Evolutionary conservation across 1,284 basidiomycete species (phyloP).

Genomic region (Apiotrichum porosum): DNA sequence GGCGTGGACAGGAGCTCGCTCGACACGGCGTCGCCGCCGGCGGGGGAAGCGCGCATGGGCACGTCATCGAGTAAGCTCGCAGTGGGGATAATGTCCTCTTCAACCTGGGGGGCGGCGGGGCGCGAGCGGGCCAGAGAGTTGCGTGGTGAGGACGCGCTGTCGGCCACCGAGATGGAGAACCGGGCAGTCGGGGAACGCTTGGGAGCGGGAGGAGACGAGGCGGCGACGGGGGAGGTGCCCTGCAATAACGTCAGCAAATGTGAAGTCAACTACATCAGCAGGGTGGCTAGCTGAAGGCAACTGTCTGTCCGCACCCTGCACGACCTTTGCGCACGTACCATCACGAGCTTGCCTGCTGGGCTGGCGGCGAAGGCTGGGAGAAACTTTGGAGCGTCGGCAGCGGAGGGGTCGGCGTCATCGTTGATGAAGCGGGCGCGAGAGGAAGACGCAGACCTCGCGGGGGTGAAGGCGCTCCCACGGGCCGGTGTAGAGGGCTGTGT

Average conservation of each 20-base stretch:
- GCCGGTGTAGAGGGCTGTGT: conserved; percentile 16
- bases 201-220: conserved; percentile 17
- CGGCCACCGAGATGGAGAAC: conserved; percentile 21
- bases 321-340: too few relatives aligned
- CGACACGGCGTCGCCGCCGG: neutral
- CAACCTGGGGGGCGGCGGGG: conserved; percentile 5
- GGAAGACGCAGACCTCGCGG: conserved; percentile 8
- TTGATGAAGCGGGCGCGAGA: conserved; percentile 16
- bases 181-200: conserved; percentile 26
- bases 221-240: conserved; percentile 15
- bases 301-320: too few relatives aligned
- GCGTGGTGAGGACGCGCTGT: conserved; percentile 18
- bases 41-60: neutral
- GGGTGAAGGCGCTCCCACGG: conserved; percentile 8
- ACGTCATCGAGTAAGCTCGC: conserved; percentile 21
- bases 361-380: conserved; percentile 35
- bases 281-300: too few relatives aligned
- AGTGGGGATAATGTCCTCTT: conserved; percentile 25
- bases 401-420: conserved; percentile 35
- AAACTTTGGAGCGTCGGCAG: conserved; percentile 37
- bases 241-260: conserved; percentile 3
- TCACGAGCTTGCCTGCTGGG: conserved; percentile 33
- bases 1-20: conserved; percentile 23
- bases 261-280: too few relatives aligned
- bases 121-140: neutral